phyloP scores from a whole-genome alignment of 805 yeast genomes.

The Kluyveromyces nonfermentans region DNA sequence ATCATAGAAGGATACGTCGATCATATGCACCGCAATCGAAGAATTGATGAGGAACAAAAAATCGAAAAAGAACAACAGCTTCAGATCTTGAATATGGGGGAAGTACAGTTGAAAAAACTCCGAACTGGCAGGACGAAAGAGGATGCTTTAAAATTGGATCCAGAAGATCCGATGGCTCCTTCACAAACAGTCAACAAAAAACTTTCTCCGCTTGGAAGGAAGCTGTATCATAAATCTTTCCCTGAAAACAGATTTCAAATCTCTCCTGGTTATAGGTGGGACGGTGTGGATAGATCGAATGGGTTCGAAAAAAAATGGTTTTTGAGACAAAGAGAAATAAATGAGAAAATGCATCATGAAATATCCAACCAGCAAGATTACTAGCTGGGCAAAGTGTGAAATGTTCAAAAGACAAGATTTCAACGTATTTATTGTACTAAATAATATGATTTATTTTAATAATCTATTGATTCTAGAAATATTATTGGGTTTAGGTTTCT shows the following conservation, averaged over 20 bases:
- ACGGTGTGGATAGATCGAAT: conserved; percentile 81
- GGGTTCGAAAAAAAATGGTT: conserved; percentile 72
- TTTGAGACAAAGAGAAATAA: conserved; percentile 31
- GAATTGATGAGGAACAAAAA: conserved; percentile 23
- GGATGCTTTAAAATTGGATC: neutral
- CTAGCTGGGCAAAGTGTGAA: conserved; percentile 7
- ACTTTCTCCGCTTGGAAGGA: conserved; percentile 36
- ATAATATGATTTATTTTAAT: too few species aligned
- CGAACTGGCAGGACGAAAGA: conserved; percentile 15
- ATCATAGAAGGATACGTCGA: conserved; percentile 33
- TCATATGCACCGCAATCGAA: conserved; percentile 9
- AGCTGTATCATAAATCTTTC: conserved; percentile 37
- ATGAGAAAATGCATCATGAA: conserved; percentile 24
- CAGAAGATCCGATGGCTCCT: conserved; percentile 55
- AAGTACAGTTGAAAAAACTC: conserved; percentile 25
- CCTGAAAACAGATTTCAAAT: conserved; percentile 70
- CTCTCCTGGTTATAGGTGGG: conserved; percentile 80
- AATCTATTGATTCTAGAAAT: neutral
- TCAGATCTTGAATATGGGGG: conserved; percentile 31
- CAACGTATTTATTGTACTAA: neutral
- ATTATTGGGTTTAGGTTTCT: neutral
- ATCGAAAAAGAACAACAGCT: conserved; percentile 26
- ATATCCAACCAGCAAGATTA: conserved; percentile 35
- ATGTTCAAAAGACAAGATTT: too few species aligned
- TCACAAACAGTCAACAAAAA: conserved; percentile 29